A percentile compares a stretch with the other conserved stretches of the same genome.
Evolutionary conservation across 2,329 filamentous ascomycete species (phyloP).

Genomic region (Colletotrichum orbiculare): DNA sequence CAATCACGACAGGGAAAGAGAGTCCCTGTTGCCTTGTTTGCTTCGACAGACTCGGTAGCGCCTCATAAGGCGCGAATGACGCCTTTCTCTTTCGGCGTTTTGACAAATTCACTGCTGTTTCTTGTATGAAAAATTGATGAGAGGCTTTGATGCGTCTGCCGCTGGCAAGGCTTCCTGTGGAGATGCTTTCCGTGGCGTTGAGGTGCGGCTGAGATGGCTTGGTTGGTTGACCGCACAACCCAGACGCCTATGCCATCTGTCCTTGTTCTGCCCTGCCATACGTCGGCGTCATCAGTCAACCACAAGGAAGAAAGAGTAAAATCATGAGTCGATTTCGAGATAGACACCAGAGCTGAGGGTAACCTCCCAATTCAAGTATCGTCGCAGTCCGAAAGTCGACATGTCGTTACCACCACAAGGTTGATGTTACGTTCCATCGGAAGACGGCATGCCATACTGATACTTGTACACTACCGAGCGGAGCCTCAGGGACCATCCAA

Average conservation of each 20-base stretch:
- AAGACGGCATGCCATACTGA: slow-evolving; percentile 17
- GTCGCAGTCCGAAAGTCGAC: neutral
- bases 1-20: too few relatives aligned
- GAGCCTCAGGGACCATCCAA: slow-evolving; percentile 21
- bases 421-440: slow-evolving; percentile 35
- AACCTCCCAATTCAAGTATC: neutral
- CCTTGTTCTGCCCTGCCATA: too few relatives aligned
- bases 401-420: neutral
- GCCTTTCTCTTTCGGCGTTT: too few relatives aligned
- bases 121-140: too few relatives aligned
- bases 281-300: neutral
- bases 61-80: too few relatives aligned
- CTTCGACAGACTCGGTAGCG: too few relatives aligned
- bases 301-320: neutral
- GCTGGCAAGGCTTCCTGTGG: too few relatives aligned
- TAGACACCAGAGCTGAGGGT: neutral
- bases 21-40: too few relatives aligned
- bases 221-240: neutral
- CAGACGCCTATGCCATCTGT: neutral
- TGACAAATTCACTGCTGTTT: too few relatives aligned
- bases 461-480: slow-evolving; percentile 5
- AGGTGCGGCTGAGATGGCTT: neutral
- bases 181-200: neutral
- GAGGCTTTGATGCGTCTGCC: too few relatives aligned
- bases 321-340: neutral